Evolutionary conservation across 2,329 filamentous ascomycete species (phyloP).

Genomic region (Colletotrichum euphorbiae): DNA sequence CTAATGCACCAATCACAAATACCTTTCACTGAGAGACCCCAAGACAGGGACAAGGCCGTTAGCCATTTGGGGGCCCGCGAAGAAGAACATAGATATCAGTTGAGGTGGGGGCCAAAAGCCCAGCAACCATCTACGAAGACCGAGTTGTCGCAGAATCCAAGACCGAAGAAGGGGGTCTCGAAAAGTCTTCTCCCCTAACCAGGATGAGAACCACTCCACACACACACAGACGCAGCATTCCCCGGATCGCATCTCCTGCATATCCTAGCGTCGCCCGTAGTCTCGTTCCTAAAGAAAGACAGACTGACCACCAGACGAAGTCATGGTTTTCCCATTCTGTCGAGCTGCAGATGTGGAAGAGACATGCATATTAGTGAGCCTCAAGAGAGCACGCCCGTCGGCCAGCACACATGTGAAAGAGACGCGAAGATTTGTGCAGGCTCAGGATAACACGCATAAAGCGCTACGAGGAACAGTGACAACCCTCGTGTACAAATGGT

Average conservation of each 20-base stretch:
- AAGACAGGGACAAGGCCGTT: constrained; percentile 1
- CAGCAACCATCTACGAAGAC: constrained; percentile 6
- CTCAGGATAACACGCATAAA: background rate
- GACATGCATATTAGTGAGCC: constrained; percentile 26
- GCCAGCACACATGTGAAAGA: constrained; percentile 28
- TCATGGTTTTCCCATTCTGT: constrained; percentile 18
- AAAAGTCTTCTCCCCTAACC: background rate
- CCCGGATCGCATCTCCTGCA: constrained; percentile 36
- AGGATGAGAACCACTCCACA: background rate
- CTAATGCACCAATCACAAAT: constrained; percentile 24
- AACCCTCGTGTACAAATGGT: constrained; percentile 10
- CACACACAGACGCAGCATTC: constrained; percentile 21
- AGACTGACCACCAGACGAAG: constrained; percentile 9
- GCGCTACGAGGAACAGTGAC: background rate
- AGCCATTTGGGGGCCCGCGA: background rate
- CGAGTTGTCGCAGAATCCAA: constrained; percentile 33
- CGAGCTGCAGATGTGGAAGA: constrained; percentile 30
- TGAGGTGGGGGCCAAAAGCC: background rate
- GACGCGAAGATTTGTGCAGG: background rate
- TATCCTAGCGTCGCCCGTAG: constrained; percentile 29
- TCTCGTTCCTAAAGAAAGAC: background rate
- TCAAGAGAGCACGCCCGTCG: constrained; percentile 15
- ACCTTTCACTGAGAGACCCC: background rate
- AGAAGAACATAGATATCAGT: background rate
- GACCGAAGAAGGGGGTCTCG: constrained; percentile 21